Evolutionary conservation across 2,329 filamentous ascomycete genomes (phyloP).

Genomic region (Ustulina deusta): DNA sequence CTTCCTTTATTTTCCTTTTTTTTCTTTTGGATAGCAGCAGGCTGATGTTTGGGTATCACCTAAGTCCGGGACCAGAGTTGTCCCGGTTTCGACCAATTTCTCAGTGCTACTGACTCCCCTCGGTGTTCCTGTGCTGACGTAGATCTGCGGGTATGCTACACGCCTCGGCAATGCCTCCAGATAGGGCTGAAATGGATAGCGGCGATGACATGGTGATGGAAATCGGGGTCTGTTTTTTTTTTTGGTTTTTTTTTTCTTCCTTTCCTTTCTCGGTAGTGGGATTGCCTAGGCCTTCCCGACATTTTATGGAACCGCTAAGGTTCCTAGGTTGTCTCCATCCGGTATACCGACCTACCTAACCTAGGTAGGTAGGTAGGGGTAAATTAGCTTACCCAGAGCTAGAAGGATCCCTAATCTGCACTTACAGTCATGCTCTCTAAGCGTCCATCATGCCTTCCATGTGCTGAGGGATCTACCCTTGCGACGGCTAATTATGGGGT

Average conservation of each 20-base stretch:
- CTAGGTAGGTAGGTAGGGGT: not conserved
- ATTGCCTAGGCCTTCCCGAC: not conserved
- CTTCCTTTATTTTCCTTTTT: not conserved
- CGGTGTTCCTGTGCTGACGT: not conserved
- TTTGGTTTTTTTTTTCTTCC: not conserved
- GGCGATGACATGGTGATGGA: conserved; percentile 12
- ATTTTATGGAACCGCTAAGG: conserved; percentile 11
- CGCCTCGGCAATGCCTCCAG: not conserved
- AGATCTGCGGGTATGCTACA: not conserved
- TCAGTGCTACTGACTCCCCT: not conserved
- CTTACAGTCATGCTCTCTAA: conserved; percentile 33
- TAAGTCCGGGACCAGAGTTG: not conserved
- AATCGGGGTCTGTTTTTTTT: not conserved
- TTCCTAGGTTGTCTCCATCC: not conserved
- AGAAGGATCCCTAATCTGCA: not conserved
- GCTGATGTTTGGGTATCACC: not conserved
- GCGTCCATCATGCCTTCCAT: conserved; percentile 18
- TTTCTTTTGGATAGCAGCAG: conserved; percentile 3
- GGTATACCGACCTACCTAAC: not conserved
- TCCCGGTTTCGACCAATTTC: not conserved
- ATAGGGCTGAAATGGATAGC: conserved; percentile 9
- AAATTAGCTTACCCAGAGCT: not conserved
- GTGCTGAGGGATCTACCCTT: conserved; percentile 2
- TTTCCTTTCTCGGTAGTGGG: not conserved
- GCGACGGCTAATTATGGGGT: conserved; percentile 32